These are phyloP conservation scores for Cryptococcus sp. DNA, from an alignment of 1,284 basidiomycete species.

Conservation along the genomic window DNA sequence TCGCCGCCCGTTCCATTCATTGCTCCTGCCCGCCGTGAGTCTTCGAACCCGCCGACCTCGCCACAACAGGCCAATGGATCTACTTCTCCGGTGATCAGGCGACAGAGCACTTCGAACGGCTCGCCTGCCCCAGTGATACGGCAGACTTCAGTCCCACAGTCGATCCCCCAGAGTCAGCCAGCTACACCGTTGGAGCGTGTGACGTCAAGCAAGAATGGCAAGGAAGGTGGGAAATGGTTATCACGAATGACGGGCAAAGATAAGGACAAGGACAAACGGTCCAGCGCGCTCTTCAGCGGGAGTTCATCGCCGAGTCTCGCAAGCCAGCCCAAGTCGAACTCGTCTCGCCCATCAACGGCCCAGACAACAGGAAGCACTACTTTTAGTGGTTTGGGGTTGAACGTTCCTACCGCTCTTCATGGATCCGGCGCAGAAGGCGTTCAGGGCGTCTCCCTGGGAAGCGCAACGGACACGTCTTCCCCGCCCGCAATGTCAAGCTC, in stretches of 20 bases:
- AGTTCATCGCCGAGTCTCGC: neutral
- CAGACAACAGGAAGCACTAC: slow-evolving; percentile 19
- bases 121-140: neutral
- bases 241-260: slow-evolving; percentile 10
- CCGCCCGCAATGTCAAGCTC: slow-evolving; percentile 20
- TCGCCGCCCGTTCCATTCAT: neutral
- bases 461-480: slow-evolving; percentile 6
- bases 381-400: slow-evolving; percentile 23
- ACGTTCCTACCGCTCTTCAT: slow-evolving; percentile 14
- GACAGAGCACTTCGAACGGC: neutral
- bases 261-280: slow-evolving; percentile 15
- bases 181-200: neutral
- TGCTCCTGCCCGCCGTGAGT: neutral
- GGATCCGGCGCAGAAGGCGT: slow-evolving; percentile 14
- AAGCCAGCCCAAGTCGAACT: slow-evolving; percentile 1
- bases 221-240: slow-evolving; percentile 20
- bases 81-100: neutral
- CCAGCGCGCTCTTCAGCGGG: slow-evolving; percentile 3
- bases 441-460: slow-evolving; percentile 6
- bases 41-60: neutral
- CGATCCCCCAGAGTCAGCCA: neutral
- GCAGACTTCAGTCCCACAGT: neutral
- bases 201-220: neutral
- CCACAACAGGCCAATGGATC: neutral
- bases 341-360: slow-evolving; percentile 9